Conservation (phyloP, 441 rosid genomes). For the Gossypium laxum region DNA sequence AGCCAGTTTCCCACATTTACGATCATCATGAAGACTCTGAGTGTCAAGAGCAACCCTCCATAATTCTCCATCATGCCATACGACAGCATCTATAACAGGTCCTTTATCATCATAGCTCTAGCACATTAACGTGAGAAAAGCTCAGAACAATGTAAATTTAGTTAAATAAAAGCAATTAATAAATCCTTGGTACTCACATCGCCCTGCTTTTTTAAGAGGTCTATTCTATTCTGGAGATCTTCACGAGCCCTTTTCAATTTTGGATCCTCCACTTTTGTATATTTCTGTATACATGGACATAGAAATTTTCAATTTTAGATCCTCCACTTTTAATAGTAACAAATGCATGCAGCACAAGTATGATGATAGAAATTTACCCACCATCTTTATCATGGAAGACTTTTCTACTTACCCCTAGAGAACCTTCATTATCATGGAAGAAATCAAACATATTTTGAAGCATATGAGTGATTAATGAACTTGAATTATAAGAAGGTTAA, state of each 20-base stretch:
- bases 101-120: slow-evolving; percentile 91
- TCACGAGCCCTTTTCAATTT: slow-evolving; percentile 63
- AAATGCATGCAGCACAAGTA: not conserved
- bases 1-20: slow-evolving; percentile 69
- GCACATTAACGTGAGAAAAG: slow-evolving; percentile 11
- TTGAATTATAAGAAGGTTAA: not conserved
- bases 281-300: slow-evolving; percentile 45
- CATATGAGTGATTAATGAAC: not conserved
- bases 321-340: slow-evolving; percentile 37
- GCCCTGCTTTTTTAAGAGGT: slow-evolving; percentile 68
- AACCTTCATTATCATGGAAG: not conserved
- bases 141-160: slow-evolving; percentile 10
- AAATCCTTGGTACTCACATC: slow-evolving; percentile 44
- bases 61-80: slow-evolving; percentile 91
- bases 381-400: not conserved
- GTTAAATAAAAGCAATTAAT: slow-evolving; percentile 11
- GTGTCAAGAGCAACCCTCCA: slow-evolving; percentile 98
- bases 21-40: slow-evolving; percentile 70
- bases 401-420: slow-evolving; percentile 1
- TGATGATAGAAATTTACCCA: not conserved
- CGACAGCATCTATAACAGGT: slow-evolving; percentile 86
- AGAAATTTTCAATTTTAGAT: slow-evolving; percentile 46
- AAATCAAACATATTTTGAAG: not conserved
- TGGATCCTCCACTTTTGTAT: slow-evolving; percentile 53
- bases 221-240: slow-evolving; percentile 79